These are phyloP conservation scores for Ophiocordyceps camponoti-saundersi DNA, from an alignment of 2,329 filamentous ascomycete genomes.

Conservation along the genomic window DNA sequence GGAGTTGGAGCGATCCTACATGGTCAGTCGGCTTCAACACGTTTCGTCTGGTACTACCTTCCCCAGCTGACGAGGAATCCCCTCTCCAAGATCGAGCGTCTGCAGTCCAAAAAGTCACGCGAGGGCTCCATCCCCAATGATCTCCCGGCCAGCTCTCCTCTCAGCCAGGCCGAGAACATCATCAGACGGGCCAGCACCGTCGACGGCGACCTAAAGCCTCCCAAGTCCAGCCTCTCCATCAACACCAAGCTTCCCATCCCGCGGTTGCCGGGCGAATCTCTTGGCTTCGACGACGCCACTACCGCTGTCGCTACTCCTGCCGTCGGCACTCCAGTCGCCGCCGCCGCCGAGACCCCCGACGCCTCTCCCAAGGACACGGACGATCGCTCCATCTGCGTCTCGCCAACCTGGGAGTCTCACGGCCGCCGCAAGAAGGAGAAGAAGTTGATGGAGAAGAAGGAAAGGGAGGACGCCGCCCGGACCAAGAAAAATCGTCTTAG, in stretches of 20 bases:
- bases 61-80: background rate
- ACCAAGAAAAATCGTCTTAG: slow-evolving; percentile 5
- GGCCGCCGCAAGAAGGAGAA: slow-evolving; percentile 35
- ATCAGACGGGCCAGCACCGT: background rate
- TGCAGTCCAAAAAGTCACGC: slow-evolving; percentile 3
- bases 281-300: background rate
- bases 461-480: slow-evolving; percentile 9
- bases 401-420: slow-evolving; percentile 44
- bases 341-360: slow-evolving; percentile 12
- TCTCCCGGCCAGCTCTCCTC: background rate
- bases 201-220: background rate
- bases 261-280: slow-evolving; percentile 1
- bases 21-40: slow-evolving; percentile 24
- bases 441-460: slow-evolving; percentile 17
- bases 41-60: background rate
- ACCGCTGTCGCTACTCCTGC: slow-evolving; percentile 3
- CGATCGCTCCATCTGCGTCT: slow-evolving; percentile 33
- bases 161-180: background rate
- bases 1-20: slow-evolving; percentile 38
- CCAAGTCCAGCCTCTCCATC: slow-evolving; percentile 4
- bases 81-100: slow-evolving; percentile 7
- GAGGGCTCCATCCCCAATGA: slow-evolving; percentile 2
- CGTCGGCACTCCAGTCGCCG: slow-evolving; percentile 8
- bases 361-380: slow-evolving; percentile 14
- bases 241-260: slow-evolving; percentile 1